Base-by-base conservation (phyloP, 805 yeast species). In the Zygotorulaspora florentina region DNA sequence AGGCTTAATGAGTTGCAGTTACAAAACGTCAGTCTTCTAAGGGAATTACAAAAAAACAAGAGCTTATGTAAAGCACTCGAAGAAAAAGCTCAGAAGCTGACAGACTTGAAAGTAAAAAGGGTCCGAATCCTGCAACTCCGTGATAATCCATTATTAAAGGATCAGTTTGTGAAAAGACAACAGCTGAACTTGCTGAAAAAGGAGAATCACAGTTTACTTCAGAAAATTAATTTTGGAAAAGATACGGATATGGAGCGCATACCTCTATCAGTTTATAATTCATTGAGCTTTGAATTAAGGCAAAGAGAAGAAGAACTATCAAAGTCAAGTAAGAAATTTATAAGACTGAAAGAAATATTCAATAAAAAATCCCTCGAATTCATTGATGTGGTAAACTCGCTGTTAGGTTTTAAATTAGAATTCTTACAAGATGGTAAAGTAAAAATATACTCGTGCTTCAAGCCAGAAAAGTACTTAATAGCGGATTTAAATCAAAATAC, bases 331-430 rank as follows among this genome's bases (percentile, higher is more conserved):
- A 86, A 85, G 58, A 70, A 77, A 43, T 70, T 74, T 29, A 65
- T 57, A 9, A 65, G 95, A 33, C 59, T 75, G 15, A 76, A 70
- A 51, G 79, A 81, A 51, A 74, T 77, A 6, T 87, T 79, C 59
- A 66, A 79, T 13, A 74, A 75, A 41, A 85, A 85, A 59, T 80
- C 91, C n/a, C 65, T 73, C 27, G 90, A 86, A 57, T 82, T 86
- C 42, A 69, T 87, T 30, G 79, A 81, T 27, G 77, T 83, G 1
- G 80, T 87, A 0, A 77, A 81, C 44, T 71, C 81, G 3, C 72
- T 84, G 25, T 72, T 89, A 42, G 96, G 96, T 0, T 87, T 79
- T 62, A 75, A 77, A 39, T 67, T 88, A 18, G 95, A 86, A 58
- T 82, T 87, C 52, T 64, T 80, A 59, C 70, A 73, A 53, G 69